Conservation (phyloP, 108 stramenopile species). For the Discostella stelligeroides region DNA sequence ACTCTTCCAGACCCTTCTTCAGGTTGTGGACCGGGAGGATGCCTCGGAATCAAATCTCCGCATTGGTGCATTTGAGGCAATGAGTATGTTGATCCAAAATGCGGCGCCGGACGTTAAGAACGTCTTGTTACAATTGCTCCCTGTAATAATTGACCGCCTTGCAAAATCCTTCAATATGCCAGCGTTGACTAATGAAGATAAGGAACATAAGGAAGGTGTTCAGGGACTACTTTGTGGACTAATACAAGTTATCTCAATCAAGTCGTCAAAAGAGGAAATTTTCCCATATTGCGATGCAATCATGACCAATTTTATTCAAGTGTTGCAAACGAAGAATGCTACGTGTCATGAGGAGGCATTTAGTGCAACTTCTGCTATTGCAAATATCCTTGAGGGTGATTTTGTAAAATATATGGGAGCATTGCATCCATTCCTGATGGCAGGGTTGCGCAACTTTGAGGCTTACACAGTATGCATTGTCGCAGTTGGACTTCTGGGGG, state of each 20-base stretch:
- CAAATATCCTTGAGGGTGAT: constrained; percentile 80
- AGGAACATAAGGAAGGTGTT: constrained; percentile 82
- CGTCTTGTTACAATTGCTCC: constrained; percentile 72
- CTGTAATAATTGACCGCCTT: constrained; percentile 80
- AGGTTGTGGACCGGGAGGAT: constrained; percentile 87
- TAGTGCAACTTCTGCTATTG: constrained; percentile 87
- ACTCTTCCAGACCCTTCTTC: constrained; percentile 79
- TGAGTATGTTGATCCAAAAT: constrained; percentile 83
- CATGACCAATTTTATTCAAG: constrained; percentile 87
- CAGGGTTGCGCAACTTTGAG: constrained; percentile 87
- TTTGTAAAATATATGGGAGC: constrained; percentile 93
- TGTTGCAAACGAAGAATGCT: constrained; percentile 84
- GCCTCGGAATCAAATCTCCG: constrained; percentile 82
- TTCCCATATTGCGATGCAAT: constrained; percentile 76
- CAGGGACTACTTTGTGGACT: constrained; percentile 87
- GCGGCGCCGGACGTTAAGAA: constrained; percentile 77
- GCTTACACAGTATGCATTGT: constrained; percentile 93
- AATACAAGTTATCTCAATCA: constrained; percentile 80
- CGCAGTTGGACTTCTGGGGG: constrained; percentile 92
- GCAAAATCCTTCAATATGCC: constrained; percentile 72
- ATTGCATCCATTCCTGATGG: constrained; percentile 80
- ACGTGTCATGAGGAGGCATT: constrained; percentile 94
- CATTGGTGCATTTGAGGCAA: constrained; percentile 84
- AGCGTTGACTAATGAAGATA: constrained; percentile 83
- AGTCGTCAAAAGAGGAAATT: constrained; percentile 76